A percentile compares a stretch with the other conserved stretches of the same genome.
phyloP scores from a whole-genome alignment of 2,329 filamentous ascomycete species.

The Ascocoryne sarcoides region DNA sequence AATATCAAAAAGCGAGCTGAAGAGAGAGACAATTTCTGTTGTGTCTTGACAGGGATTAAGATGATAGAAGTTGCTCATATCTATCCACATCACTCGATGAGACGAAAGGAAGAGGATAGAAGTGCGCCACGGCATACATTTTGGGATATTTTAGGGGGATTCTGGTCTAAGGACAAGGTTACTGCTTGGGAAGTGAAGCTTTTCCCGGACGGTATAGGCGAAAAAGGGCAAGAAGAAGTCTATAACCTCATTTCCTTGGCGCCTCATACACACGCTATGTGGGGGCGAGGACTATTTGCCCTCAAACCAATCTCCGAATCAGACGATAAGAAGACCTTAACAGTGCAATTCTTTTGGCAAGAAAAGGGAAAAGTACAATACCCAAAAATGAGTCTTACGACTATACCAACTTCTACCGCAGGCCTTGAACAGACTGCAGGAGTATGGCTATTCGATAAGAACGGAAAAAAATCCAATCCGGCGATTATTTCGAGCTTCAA shows the following conservation, averaged over 20 bases:
- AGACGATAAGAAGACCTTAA: slow-evolving; percentile 9
- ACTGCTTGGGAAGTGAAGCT: slow-evolving; percentile 9
- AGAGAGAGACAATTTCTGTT: slow-evolving; percentile 9
- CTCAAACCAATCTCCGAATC: slow-evolving; percentile 10
- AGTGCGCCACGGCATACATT: slow-evolving; percentile 3
- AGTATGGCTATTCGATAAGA: not conserved
- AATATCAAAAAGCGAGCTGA: slow-evolving; percentile 6
- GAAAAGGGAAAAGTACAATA: not conserved
- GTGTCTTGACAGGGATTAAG: slow-evolving; percentile 8
- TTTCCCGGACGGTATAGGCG: slow-evolving; percentile 6
- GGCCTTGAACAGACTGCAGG: slow-evolving; percentile 3
- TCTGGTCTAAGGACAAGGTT: slow-evolving; percentile 12
- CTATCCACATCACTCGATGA: slow-evolving; percentile 8
- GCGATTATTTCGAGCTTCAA: slow-evolving; percentile 6
- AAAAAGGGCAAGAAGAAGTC: slow-evolving; percentile 5
- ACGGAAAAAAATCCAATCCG: not conserved
- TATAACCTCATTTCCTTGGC: slow-evolving; percentile 8
- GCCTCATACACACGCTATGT: slow-evolving; percentile 2
- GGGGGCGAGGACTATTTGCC: slow-evolving; percentile 7
- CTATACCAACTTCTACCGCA: slow-evolving; percentile 6
- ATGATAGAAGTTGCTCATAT: slow-evolving; percentile 11
- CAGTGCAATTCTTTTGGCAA: slow-evolving; percentile 12
- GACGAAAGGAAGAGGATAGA: slow-evolving; percentile 4
- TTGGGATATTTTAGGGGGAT: slow-evolving; percentile 5
- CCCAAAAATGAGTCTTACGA: slow-evolving; percentile 6